These are phyloP conservation scores for Wickerhamomyces bisporus DNA, from an alignment of 805 yeast species.

Conservation along the genomic window DNA sequence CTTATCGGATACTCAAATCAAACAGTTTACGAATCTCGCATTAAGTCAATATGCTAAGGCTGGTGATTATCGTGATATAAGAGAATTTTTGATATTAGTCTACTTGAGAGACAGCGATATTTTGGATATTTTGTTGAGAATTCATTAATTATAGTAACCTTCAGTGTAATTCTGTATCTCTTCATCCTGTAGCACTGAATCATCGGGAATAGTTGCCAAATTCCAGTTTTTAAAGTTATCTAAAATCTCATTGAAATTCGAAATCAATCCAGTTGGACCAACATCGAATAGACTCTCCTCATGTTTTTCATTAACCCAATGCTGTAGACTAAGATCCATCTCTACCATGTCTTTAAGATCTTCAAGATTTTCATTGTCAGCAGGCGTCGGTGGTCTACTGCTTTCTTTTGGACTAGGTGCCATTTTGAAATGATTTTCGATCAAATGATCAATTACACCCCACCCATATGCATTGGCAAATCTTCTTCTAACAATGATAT, in stretches of 20 bases:
- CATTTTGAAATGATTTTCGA: constrained; percentile 50
- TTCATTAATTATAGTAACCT: constrained; percentile 15
- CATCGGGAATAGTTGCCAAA: too few relatives aligned
- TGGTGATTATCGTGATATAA: constrained; percentile 25
- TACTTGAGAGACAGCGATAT: constrained; percentile 28
- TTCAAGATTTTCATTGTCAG: constrained; percentile 9
- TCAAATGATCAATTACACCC: constrained; percentile 71
- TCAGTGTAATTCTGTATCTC: constrained; percentile 4
- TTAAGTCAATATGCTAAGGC: constrained; percentile 25
- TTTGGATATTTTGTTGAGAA: constrained; percentile 32
- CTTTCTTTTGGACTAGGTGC: background rate
- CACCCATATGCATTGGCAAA: constrained; percentile 83
- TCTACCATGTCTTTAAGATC: constrained; percentile 9
- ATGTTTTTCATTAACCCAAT: constrained; percentile 45
- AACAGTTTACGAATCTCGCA: constrained; percentile 11
- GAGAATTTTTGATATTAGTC: constrained; percentile 13
- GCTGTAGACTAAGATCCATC: constrained; percentile 17
- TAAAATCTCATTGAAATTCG: constrained; percentile 57
- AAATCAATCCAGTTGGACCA: constrained; percentile 69
- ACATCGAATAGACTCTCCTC: constrained; percentile 37
- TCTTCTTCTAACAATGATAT: constrained; percentile 63
- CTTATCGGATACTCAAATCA: constrained; percentile 22
- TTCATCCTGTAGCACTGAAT: background rate
- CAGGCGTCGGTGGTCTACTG: background rate
- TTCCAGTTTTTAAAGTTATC: constrained; percentile 36